Conservation (phyloP, 2,329 filamentous ascomycete genomes). For the Aspergillus sp. region DNA sequence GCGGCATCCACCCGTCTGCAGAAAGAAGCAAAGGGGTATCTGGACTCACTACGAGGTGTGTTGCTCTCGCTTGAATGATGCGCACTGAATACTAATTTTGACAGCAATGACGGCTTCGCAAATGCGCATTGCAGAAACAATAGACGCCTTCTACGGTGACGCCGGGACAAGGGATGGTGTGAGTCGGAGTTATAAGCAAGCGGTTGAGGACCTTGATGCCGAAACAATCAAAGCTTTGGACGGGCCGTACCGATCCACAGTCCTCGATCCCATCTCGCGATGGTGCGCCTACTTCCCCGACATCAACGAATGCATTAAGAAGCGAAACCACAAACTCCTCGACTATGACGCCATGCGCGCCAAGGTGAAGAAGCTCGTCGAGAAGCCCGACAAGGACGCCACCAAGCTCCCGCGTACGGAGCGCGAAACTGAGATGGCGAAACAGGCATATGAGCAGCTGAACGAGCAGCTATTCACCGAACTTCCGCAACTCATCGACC, state of each 20-base stretch:
- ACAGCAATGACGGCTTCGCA: slow-evolving; percentile 96
- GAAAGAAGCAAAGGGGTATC: slow-evolving; percentile 96
- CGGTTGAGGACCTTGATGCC: slow-evolving; percentile 92
- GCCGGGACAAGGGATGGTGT: slow-evolving; percentile 91
- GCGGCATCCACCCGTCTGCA: slow-evolving; percentile 84
- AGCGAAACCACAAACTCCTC: slow-evolving; percentile 94
- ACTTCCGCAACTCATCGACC: slow-evolving; percentile 89
- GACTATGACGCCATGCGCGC: slow-evolving; percentile 95
- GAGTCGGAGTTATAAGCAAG: slow-evolving; percentile 94
- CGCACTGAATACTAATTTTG: slow-evolving; percentile 4
- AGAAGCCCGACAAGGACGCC: slow-evolving; percentile 98
- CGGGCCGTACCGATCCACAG: slow-evolving; percentile 88
- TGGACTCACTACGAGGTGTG: slow-evolving; percentile 84
- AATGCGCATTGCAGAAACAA: slow-evolving; percentile 98
- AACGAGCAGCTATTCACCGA: slow-evolving; percentile 94
- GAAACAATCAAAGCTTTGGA: slow-evolving; percentile 98
- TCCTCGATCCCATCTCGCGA: slow-evolving; percentile 87
- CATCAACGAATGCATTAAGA: slow-evolving; percentile 99
- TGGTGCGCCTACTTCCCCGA: slow-evolving; percentile 99
- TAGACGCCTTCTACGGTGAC: slow-evolving; percentile 98
- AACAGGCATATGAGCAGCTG: slow-evolving; percentile 86
- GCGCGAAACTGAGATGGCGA: slow-evolving; percentile 93
- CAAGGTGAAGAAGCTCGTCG: slow-evolving; percentile 92
- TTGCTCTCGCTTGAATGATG: neutral
- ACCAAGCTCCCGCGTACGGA: slow-evolving; percentile 93